Base-by-base conservation (phyloP, 2,329 filamentous ascomycete species). In the Sporothrix pallida region DNA sequence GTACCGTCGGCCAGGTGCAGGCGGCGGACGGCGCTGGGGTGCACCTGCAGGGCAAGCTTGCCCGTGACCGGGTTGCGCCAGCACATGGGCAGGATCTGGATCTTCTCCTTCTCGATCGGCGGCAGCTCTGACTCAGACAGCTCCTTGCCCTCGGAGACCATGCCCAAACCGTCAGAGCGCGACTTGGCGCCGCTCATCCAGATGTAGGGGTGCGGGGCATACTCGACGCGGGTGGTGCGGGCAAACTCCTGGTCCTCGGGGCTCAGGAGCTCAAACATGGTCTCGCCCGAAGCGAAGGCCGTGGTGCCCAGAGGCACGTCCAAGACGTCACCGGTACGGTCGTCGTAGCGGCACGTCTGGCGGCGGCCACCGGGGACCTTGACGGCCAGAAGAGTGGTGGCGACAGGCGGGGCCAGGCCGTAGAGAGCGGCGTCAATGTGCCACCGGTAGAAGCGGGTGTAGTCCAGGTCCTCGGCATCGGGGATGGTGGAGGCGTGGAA, bases 351-450 rank as follows among this genome's bases (percentile, higher is more conserved):
- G 31, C 93, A 84, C 1, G 85, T 91, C 76, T 78, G 77, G 56
- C 77, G 76, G 44, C 77, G 77, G 70, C 77, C 77, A 80, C 94
- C 91, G 0, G 92, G 92, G 0, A 95, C 92, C 54, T 86, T 85
- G n/a, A 94, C 92, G 0, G 92, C 92, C 73, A 94, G 85, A 31
- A 95, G 85, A 0, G 90, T 90, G 0, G 92, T 95, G 3, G 90
- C 92, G 37, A 90, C 86, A 1, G 92, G 92, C 2, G 92, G 92
- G n/a, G 92, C 88, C 7, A 94, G 86, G 20, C 88, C 91, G 79
- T 94, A 94, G 6, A 94, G 83, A 1, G 92, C 92, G 3, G 92
- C 92, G 78, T 94, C 92, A 72, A 94, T 94, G 80, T 94, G 92
- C 92, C 92, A 94, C 74, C 92, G 85, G 82, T 93, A 94, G 82